phyloP scores from a whole-genome alignment of 2,329 filamentous ascomycete genomes.

The Penicillium sclerotiorum region DNA sequence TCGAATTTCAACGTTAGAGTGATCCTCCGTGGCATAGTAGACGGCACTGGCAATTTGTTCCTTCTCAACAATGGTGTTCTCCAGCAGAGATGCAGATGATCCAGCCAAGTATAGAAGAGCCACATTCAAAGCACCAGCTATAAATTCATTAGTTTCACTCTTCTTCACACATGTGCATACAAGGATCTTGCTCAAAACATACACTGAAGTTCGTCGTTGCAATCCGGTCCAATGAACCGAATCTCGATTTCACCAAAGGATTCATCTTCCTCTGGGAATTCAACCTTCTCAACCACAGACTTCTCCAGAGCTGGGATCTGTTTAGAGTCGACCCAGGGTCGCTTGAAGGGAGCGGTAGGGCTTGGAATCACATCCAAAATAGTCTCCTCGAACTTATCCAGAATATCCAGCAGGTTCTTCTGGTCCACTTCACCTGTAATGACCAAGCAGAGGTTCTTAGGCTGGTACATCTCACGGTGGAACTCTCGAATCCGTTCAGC shows the following conservation, averaged over 20 bases:
- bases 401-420: conserved; percentile 72
- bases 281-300: conserved; percentile 74
- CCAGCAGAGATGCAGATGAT: conserved; percentile 87
- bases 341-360: conserved; percentile 72
- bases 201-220: conserved; percentile 67
- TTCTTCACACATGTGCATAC: not conserved
- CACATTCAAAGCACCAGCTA: conserved; percentile 72
- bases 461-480: conserved; percentile 96
- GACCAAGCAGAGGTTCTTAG: conserved; percentile 88
- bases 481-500: conserved; percentile 91
- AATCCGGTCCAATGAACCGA: conserved; percentile 83
- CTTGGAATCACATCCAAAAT: conserved; percentile 81
- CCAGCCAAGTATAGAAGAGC: conserved; percentile 85
- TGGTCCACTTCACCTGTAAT: conserved; percentile 93
- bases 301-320: conserved; percentile 72
- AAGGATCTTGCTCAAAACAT: conserved; percentile 22
- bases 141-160: conserved; percentile 21
- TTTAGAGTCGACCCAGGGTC: conserved; percentile 89
- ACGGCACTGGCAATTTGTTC: conserved; percentile 90
- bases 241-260: conserved; percentile 86
- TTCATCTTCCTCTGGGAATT: conserved; percentile 97
- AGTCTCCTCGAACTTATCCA: conserved; percentile 85
- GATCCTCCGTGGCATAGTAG: conserved; percentile 74
- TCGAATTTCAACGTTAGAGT: conserved; percentile 81
- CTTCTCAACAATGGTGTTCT: conserved; percentile 89